Conservation (phyloP, 192 early-diverging fungal species). For the Umbelopsis vinacea region DNA sequence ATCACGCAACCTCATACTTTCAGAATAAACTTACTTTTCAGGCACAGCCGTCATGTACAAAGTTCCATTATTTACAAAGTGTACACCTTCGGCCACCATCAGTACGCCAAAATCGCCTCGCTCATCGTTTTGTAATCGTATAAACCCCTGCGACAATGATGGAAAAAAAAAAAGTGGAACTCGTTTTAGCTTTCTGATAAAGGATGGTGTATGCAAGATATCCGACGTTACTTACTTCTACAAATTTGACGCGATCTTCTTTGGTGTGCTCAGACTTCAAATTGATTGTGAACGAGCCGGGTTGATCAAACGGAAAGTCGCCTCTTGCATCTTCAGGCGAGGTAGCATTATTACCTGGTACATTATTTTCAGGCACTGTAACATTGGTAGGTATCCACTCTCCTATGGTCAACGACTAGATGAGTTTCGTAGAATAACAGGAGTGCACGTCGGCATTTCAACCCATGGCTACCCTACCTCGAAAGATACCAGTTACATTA, state of each 20-base stretch:
- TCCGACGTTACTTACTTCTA: conserved; percentile 39
- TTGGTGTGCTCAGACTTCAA: conserved; percentile 40
- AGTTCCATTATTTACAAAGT: conserved; percentile 57
- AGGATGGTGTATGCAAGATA: too few relatives aligned
- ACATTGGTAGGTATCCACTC: conserved; percentile 31
- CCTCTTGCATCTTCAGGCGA: conserved; percentile 27
- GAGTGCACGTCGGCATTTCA: neutral
- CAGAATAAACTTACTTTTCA: conserved; percentile 41
- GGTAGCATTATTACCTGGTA: conserved; percentile 17
- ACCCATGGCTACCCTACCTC: conserved; percentile 36
- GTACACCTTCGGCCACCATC: conserved; percentile 50
- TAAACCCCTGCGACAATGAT: conserved; percentile 39
- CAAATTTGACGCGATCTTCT: conserved; percentile 48
- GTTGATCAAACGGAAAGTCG: conserved; percentile 26
- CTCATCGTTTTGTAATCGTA: conserved; percentile 50
- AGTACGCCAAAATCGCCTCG: conserved; percentile 51
- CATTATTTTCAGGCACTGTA: conserved; percentile 1
- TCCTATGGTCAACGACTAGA: conserved; percentile 19
- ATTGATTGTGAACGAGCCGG: conserved; percentile 38
- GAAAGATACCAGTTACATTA: conserved; percentile 57
- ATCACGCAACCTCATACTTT: neutral
- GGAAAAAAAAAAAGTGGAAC: neutral
- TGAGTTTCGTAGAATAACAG: too few relatives aligned
- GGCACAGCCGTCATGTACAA: conserved; percentile 54
- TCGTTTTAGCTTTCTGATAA: too few relatives aligned